Evolutionary conservation across 345 rosid species (phyloP).

Genomic region (Brassica rapa): DNA sequence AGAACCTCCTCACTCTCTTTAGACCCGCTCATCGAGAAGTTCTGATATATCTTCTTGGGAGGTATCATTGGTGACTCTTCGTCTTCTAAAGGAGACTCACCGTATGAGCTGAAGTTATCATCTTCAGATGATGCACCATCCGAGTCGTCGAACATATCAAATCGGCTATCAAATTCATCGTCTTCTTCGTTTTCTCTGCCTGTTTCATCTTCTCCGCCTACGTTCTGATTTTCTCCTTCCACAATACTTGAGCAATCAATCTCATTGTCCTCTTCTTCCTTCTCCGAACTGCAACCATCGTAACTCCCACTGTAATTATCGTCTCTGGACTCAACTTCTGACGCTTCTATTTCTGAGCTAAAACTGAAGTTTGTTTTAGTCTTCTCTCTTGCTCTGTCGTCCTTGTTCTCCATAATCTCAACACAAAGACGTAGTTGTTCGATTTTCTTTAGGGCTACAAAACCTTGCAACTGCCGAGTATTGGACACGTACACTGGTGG

Average conservation of each 20-base stretch:
- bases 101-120: background rate
- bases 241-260: background rate
- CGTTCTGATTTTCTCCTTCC: background rate
- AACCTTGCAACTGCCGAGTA: too few relatives aligned
- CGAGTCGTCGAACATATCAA: background rate
- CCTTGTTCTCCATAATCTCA: too few relatives aligned
- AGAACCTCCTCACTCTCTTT: too few relatives aligned
- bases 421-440: too few relatives aligned
- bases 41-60: too few relatives aligned
- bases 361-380: too few relatives aligned
- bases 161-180: too few relatives aligned
- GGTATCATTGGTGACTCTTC: background rate
- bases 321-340: background rate
- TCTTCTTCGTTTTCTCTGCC: background rate
- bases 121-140: background rate
- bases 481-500: too few relatives aligned
- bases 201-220: background rate
- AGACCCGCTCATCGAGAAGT: too few relatives aligned
- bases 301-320: background rate
- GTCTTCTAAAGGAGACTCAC: background rate
- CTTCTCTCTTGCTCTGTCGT: too few relatives aligned
- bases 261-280: background rate
- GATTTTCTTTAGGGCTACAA: too few relatives aligned
- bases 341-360: background rate
- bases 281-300: background rate